A percentile compares a stretch with the other conserved stretches of the same genome.
Conservation (phyloP, 2,329 filamentous ascomycete genomes). For the Phaeosphaeriaceae sp. region DNA sequence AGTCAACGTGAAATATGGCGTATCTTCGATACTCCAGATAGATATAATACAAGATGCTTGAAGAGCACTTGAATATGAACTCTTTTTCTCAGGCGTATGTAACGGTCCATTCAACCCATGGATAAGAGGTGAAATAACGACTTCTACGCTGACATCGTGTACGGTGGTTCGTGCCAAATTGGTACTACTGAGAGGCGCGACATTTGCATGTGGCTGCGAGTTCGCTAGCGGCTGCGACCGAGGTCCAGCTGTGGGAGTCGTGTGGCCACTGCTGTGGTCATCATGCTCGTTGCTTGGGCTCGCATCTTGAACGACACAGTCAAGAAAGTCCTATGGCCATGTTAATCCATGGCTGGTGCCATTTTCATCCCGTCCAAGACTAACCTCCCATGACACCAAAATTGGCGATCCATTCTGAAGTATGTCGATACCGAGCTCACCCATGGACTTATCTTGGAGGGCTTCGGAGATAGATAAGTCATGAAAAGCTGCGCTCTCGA, state of each 20-base stretch:
- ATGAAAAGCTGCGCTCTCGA: constrained; percentile 49
- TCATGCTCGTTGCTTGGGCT: constrained; percentile 14
- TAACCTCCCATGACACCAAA: constrained; percentile 59
- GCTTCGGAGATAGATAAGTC: constrained; percentile 61
- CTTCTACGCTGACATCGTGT: constrained; percentile 71
- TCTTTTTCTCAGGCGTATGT: constrained; percentile 21
- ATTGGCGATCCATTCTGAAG: constrained; percentile 68
- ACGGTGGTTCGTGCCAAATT: constrained; percentile 51
- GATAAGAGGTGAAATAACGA: constrained; percentile 63
- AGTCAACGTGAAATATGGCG: constrained; percentile 75
- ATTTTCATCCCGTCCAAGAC: constrained; percentile 9
- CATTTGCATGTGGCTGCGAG: constrained; percentile 12
- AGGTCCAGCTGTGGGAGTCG: constrained; percentile 35
- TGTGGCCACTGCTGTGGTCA: constrained; percentile 31
- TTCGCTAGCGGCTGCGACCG: constrained; percentile 9
- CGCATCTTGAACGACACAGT: constrained; percentile 52
- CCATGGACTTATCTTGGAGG: constrained; percentile 70
- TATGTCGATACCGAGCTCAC: constrained; percentile 76
- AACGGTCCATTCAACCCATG: constrained; percentile 15
- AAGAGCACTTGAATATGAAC: constrained; percentile 44
- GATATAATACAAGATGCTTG: constrained; percentile 79
- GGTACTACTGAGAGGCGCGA: constrained; percentile 40
- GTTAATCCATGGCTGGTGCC: constrained; percentile 12
- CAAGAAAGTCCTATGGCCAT: constrained; percentile 48
- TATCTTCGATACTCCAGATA: constrained; percentile 72